A percentile compares a stretch with the other conserved stretches of the same genome.
Evolutionary conservation across 768 basidiomycete genomes (phyloP).

Genomic region (Lactarius akahatsu): DNA sequence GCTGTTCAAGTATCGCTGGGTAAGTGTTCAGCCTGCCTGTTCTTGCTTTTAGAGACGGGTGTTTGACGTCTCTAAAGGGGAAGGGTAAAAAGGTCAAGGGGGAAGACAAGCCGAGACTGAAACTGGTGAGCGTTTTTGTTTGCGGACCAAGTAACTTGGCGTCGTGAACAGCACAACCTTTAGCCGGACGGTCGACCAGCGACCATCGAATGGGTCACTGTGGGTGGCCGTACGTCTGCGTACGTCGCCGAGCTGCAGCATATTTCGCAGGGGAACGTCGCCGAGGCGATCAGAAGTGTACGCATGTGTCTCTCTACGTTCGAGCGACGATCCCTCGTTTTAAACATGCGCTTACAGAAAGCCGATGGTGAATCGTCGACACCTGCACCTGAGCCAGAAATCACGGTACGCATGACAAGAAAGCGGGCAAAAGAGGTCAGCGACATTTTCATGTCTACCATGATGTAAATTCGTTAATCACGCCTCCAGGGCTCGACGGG

Average conservation of each 20-base stretch:
- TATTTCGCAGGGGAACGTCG: slow-evolving; percentile 20
- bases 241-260: slow-evolving; percentile 63
- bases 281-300: slow-evolving; percentile 2
- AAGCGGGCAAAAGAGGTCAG: slow-evolving; percentile 30
- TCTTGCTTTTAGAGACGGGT: neutral
- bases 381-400: slow-evolving; percentile 28
- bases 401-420: slow-evolving; percentile 20
- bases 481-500: neutral
- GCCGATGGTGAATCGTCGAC: slow-evolving; percentile 32
- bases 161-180: neutral
- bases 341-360: neutral
- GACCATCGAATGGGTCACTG: slow-evolving; percentile 70
- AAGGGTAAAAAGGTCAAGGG: slow-evolving; percentile 56
- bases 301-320: neutral
- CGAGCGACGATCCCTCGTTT: neutral
- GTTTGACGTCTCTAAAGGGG: slow-evolving; percentile 39
- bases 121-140: slow-evolving; percentile 41
- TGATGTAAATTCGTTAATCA: neutral
- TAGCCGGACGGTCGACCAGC: slow-evolving; percentile 71
- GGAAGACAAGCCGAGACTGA: slow-evolving; percentile 35
- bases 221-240: slow-evolving; percentile 77
- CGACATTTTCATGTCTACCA: neutral
- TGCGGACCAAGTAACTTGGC: neutral
- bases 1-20: slow-evolving; percentile 73
- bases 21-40: slow-evolving; percentile 31